Base-by-base conservation (phyloP, 768 basidiomycete species). In the Dacryopinax spathularia region DNA sequence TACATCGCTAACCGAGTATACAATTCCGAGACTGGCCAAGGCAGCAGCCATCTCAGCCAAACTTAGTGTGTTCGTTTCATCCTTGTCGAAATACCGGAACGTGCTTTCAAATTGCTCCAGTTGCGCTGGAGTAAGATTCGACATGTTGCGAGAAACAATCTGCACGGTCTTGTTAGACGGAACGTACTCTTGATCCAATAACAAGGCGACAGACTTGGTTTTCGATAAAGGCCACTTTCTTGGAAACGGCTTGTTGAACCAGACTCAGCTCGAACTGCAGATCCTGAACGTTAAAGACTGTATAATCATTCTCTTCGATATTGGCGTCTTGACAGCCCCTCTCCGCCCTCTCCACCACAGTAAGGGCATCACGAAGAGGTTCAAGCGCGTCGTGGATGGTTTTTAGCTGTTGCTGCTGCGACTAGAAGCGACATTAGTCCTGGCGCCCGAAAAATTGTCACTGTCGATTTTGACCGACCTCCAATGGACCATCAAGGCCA, bases 261-360 rank as follows among this genome's bases (percentile, higher is more conserved):
- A 93, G 78, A 71, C 87, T 87, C 0, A 93, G 79, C 74, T 98
- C 94, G 67, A 93, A 96, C 64, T 86, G 85, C 39, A 96, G 79
- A 72, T 97, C 94, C 73, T 91, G 88, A 66, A 80, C 84, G 2
- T 89, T 90, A 70, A 94, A 88, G 1, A 95, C 84, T 0, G 92
- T 95, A 72, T 94, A 89, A 72, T 98, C 95, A 71, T 96, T 97
- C 74, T 96, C 94, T 70, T 98, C 95, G 5, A 97, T 87, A 65
- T 98, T 96, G 10, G 93, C 94, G 6, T 84, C 82, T 2, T 75
- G 75, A 74, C 94, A 96, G 62, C 87, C 88, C 0, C 79, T 78
- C 68, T 97, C 91, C 0, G 85, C 86, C 0, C 72, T 76, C 0
- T 77, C 77, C 10, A 95, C 84, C 15, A 78, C 71, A 1, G 63